phyloP scores from a whole-genome alignment of 441 rosid species.

The Jatropha multifida region DNA sequence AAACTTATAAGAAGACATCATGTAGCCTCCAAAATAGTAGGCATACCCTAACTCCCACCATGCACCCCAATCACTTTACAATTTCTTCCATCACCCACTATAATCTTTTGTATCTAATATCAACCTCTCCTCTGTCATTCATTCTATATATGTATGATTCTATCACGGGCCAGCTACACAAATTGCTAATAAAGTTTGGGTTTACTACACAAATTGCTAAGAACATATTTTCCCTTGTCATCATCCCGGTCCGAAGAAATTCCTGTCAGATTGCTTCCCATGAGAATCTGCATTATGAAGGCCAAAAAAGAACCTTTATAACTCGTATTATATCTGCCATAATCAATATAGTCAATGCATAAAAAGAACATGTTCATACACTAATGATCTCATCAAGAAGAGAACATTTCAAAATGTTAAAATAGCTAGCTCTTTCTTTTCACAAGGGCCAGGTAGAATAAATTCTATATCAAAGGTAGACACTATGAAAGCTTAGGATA shows the following conservation, averaged over 20 bases:
- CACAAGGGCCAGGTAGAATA: conserved; percentile 24
- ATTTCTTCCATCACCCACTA: conserved; percentile 5
- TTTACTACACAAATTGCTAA: no score
- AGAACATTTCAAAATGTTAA: neutral
- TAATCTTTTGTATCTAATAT: conserved; percentile 3
- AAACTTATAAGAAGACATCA: conserved; percentile 25
- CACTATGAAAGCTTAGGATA: conserved; percentile 32
- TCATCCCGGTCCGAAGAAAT: no score
- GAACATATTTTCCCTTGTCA: no score
- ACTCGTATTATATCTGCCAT: neutral
- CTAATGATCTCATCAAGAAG: neutral
- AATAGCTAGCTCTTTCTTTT: neutral
- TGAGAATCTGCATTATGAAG: neutral
- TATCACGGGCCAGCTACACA: conserved; percentile 4
- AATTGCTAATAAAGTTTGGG: neutral
- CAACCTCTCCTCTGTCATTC: neutral
- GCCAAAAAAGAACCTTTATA: no score
- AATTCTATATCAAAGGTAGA: conserved; percentile 27
- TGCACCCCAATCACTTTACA: neutral
- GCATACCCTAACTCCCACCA: conserved; percentile 29
- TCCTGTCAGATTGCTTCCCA: neutral
- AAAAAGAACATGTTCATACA: neutral
- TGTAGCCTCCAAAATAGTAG: conserved; percentile 34
- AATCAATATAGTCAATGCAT: neutral
- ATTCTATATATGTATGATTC: conserved; percentile 10